Base-by-base conservation (phyloP, 176 grass and related monocot species). In the Eleusine coracana region DNA sequence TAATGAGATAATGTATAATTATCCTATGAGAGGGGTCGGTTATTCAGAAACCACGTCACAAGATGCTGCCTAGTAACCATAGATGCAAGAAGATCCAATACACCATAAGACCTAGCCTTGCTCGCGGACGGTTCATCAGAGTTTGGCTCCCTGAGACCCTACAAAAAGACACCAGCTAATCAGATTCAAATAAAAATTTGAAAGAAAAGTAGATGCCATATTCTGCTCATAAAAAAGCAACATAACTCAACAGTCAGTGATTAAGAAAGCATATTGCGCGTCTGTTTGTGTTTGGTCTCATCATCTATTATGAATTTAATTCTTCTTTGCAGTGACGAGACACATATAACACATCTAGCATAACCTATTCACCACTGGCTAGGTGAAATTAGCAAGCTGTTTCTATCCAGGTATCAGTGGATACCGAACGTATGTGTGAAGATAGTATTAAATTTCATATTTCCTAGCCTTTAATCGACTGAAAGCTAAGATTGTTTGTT, bases 101-200 rank as follows among this genome's bases (percentile, higher is more conserved):
- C 15, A 70, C 85, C 76, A 98, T 84, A 4, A 93, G 73, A 55
- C 90, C 89, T 85, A 98, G 89, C 85, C 92, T 98, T 64, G 96
- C 91, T 72, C 92, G 85, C 25, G 96, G 96, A 52, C 81, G 79
- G 66, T 86, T 93, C 91, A 95, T 95, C 68, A 98, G 74, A 75
- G 93, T 80, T 68, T 88, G 90, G 70, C 80, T 90, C 80, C 96
- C 96, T 39, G 96, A 95, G 73, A 98, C 92, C 96, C 96, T 98
- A 76, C 85, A 90, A 36, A 78, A 88, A 84, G 28, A 73, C n/a
- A 85, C 7, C 42, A 54, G 50, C 1, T 79, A 38, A 71, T 84
- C 60, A 74, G 66, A 80, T 40, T 51, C 40, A 14, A 74, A 28
- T 31, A 10, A 52, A 51, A 39, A 10, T 2, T 29, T 2, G 6